These are phyloP conservation scores for Zygoascus bituminiphila DNA, from an alignment of 805 yeast genomes.

Conservation along the genomic window DNA sequence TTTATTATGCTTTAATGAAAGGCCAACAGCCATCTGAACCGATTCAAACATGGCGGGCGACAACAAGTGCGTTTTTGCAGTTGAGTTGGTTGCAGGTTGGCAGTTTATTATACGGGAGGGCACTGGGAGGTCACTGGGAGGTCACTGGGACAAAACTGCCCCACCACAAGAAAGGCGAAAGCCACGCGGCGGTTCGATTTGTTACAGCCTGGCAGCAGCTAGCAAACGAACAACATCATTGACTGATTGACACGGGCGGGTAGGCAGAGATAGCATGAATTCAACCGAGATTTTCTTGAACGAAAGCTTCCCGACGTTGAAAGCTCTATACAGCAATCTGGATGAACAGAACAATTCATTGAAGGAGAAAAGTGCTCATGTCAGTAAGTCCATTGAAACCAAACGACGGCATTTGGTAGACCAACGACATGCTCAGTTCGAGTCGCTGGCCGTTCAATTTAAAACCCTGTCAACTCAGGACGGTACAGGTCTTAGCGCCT, in stretches of 20 bases:
- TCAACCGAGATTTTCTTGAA: slow-evolving; percentile 14
- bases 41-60: slow-evolving; percentile 5
- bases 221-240: too few species aligned
- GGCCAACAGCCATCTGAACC: slow-evolving; percentile 14
- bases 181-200: too few species aligned
- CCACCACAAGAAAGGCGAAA: too few species aligned
- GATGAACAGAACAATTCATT: slow-evolving; percentile 14
- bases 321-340: slow-evolving; percentile 11
- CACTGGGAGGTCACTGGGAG: too few species aligned
- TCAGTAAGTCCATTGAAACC: not conserved
- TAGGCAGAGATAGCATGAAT: not conserved
- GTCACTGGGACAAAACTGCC: too few species aligned
- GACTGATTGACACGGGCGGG: not conserved
- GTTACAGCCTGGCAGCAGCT: too few species aligned
- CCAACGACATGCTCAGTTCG: not conserved
- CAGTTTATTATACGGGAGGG: not conserved
- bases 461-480: not conserved
- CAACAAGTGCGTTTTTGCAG: not conserved
- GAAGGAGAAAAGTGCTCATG: slow-evolving; percentile 5
- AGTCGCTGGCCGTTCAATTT: not conserved
- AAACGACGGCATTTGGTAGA: not conserved
- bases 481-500: not conserved
- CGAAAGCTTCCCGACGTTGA: slow-evolving; percentile 19
- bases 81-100: not conserved
- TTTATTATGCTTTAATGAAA: slow-evolving; percentile 9